Evolutionary conservation across 768 basidiomycete genomes (phyloP).

Genomic region (Hemileccinum impolitum): DNA sequence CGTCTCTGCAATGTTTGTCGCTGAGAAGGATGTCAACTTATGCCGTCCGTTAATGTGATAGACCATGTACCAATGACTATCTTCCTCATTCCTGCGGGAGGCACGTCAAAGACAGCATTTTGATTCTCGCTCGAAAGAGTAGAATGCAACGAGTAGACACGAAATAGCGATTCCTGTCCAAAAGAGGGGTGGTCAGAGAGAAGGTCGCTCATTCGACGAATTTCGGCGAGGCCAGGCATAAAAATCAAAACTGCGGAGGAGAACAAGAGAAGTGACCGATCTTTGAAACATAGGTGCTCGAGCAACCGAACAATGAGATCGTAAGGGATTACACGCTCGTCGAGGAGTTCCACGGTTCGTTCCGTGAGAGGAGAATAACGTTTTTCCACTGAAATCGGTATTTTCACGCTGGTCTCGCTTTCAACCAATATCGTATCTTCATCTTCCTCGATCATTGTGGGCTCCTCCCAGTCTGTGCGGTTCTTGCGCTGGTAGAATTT

Average conservation of each 20-base stretch:
- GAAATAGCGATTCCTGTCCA: conserved; percentile 59
- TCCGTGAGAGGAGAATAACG: conserved; percentile 77
- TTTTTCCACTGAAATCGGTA: conserved; percentile 59
- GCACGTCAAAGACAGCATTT: conserved; percentile 85
- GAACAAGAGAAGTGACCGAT: conserved; percentile 46
- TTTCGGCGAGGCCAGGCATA: conserved; percentile 93
- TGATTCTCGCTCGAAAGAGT: conserved; percentile 91
- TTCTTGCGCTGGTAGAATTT: conserved; percentile 62
- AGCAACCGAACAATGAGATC: conserved; percentile 84
- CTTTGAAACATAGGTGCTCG: conserved; percentile 78
- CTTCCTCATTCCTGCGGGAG: conserved; percentile 76
- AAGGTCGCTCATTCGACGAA: conserved; percentile 81
- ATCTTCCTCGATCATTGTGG: conserved; percentile 54
- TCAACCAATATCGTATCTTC: conserved; percentile 52
- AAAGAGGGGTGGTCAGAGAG: conserved; percentile 74
- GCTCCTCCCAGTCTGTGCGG: conserved; percentile 78
- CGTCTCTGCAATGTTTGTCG: conserved; percentile 93
- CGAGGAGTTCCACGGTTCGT: conserved; percentile 77
- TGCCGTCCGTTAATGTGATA: background rate
- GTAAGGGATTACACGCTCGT: conserved; percentile 87
- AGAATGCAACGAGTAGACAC: conserved; percentile 85
- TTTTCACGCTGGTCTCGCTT: conserved; percentile 10
- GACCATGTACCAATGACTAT: conserved; percentile 84
- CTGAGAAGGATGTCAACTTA: conserved; percentile 34
- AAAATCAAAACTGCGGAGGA: conserved; percentile 87